Base-by-base conservation (phyloP, 176 grass and related monocot species). In the Eragrostis nindensis region DNA sequence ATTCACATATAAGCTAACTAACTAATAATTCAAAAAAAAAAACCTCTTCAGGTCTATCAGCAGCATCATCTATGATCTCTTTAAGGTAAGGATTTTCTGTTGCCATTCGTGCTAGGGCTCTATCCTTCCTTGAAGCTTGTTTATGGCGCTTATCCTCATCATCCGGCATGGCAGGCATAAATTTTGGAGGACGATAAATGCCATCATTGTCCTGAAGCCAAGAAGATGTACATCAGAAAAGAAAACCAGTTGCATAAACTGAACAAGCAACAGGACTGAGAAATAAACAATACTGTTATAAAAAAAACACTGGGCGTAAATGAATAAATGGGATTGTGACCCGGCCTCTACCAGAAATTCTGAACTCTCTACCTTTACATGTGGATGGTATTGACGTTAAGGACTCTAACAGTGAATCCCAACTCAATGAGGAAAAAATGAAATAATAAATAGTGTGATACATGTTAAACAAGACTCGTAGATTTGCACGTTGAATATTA, bases 31-130 rank as follows among this genome's bases (percentile, higher is more conserved):
- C 63, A 45, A 84, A 40, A n/a, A n/a, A n/a, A 77, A 13, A 79
- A 76, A 99, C 97, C 97, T 99, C 93, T 82, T 96, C 91, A 25
- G 97, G 89, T 60, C 93, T 89, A 70, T 91, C 85, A 70, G 92
- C 91, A 77, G 80, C 61, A 32, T 62, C 86, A 73, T 94, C 89
- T 45, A 92, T 93, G 1, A 90, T 75, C 48, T 91, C 90, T 78
- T 93, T 93, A 67, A 93, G 25, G 46, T 84, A 95, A 75, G 88
- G 77, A 88, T 84, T 95, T 60, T 90, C 84, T 79, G 73, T 91
- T 60, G 90, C 73, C 80, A 74, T 81, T n/a, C 90, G 78, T 47
- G 83, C 61, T 41, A 99, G 47, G 80, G 71, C 75, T 80, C 90
- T 90, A n/a, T 95, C 85, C 80, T 66, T 95, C 87, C 96, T 92